These are phyloP conservation scores for Monosporozyma yasuniensis DNA, from an alignment of 805 yeast genomes.

Conservation along the genomic window DNA sequence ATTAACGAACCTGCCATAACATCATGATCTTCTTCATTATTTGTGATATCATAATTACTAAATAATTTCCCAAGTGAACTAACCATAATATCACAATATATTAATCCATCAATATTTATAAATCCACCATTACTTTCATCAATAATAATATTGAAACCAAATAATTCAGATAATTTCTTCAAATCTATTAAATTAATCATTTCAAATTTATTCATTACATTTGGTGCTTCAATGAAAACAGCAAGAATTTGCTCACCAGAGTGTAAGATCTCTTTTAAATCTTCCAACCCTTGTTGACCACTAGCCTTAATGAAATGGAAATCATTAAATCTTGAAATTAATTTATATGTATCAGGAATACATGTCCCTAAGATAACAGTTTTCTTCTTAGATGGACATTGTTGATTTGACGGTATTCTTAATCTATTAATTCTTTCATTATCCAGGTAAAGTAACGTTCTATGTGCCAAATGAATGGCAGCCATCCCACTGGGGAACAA, in stretches of 20 bases:
- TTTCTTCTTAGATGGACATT: constrained; percentile 31
- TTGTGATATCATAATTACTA: constrained; percentile 29
- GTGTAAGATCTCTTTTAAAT: constrained; percentile 52
- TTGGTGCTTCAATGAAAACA: constrained; percentile 87
- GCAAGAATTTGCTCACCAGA: constrained; percentile 62
- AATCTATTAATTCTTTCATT: constrained; percentile 21
- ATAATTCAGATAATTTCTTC: constrained; percentile 55
- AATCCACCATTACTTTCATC: constrained; percentile 95
- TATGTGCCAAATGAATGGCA: constrained; percentile 72
- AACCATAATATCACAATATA: constrained; percentile 78
- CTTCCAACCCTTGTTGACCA: constrained; percentile 45
- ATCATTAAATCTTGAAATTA: constrained; percentile 86
- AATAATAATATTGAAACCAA: constrained; percentile 68
- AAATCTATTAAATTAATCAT: constrained; percentile 70
- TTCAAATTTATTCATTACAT: constrained; percentile 73
- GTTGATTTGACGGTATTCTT: constrained; percentile 10
- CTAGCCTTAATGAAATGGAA: constrained; percentile 80
- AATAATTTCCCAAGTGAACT: constrained; percentile 87
- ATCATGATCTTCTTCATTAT: constrained; percentile 50
- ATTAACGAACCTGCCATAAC: constrained; percentile 91
- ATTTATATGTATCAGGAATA: constrained; percentile 83
- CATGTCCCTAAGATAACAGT: constrained; percentile 95
- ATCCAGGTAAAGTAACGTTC: constrained; percentile 36
- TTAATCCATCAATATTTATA: constrained; percentile 69
- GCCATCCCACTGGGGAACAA: constrained; percentile 92